Percentiles rank a stretch among this genome's conserved stretches.
Conservation (phyloP, 331 rosid genomes). For the Malus hybrid region DNA sequence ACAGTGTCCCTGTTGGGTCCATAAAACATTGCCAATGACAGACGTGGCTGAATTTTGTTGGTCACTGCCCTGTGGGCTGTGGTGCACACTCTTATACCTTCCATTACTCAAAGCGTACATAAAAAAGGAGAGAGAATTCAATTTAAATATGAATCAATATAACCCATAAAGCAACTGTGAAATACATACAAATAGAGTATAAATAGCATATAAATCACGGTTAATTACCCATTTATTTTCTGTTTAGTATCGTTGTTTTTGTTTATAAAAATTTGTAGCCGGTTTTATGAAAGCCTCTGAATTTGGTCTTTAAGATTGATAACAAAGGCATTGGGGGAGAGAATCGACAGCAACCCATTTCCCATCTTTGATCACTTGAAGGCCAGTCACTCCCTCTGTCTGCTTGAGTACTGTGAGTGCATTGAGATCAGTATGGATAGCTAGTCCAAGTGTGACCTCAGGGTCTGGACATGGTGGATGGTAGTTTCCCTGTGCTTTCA, state of each 20-base stretch:
- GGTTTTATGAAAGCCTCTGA: not conserved
- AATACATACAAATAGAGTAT: too few relatives aligned
- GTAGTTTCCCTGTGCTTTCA: conserved; percentile 34
- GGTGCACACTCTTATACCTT: conserved; percentile 43
- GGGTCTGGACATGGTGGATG: conserved; percentile 43
- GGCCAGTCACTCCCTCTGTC: conserved; percentile 27
- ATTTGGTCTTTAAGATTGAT: conserved; percentile 37
- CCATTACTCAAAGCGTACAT: conserved; percentile 40
- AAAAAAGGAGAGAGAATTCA: not conserved
- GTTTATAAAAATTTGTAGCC: not conserved
- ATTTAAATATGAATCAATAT: too few relatives aligned
- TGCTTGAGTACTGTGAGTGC: conserved; percentile 32
- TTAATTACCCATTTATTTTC: too few relatives aligned
- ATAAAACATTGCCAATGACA: conserved; percentile 40
- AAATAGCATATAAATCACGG: too few relatives aligned
- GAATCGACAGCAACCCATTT: conserved; percentile 39
- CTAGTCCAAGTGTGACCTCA: conserved; percentile 35
- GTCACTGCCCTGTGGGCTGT: conserved; percentile 49
- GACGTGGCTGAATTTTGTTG: conserved; percentile 18
- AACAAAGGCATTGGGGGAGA: conserved; percentile 38
- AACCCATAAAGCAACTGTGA: too few relatives aligned
- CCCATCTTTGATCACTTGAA: conserved; percentile 42
- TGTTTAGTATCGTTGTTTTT: not conserved
- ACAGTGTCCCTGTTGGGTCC: conserved; percentile 23
- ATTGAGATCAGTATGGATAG: conserved; percentile 26